Percentiles rank a stretch among this genome's conserved stretches.
phyloP scores from a whole-genome alignment of 371 early-diverging fungal genomes.

The Syncephalastrum sp. region DNA sequence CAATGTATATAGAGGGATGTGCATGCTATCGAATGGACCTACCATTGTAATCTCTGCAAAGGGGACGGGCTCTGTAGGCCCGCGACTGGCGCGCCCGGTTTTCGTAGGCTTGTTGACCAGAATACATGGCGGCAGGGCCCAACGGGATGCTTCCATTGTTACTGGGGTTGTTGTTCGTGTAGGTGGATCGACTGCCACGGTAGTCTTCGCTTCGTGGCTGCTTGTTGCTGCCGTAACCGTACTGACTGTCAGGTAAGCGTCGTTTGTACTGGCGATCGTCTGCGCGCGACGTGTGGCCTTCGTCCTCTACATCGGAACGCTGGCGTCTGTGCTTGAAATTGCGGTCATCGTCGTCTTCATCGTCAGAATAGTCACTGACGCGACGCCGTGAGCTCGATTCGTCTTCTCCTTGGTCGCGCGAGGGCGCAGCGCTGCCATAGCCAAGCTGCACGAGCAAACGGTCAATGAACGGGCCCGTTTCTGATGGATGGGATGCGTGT shows the following conservation, averaged over 20 bases:
- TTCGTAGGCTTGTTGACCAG: conserved; percentile 13
- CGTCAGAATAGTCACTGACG: conserved; percentile 58
- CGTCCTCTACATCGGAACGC: conserved; percentile 41
- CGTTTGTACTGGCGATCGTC: conserved; percentile 25
- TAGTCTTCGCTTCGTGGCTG: conserved; percentile 15
- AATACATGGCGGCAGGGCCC: conserved; percentile 28
- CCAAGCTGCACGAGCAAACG: conserved; percentile 53
- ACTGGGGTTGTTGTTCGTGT: too few species aligned
- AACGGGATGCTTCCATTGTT: conserved; percentile 15
- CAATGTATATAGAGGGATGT: not conserved
- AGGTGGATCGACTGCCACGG: conserved; percentile 7
- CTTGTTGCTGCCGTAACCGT: conserved; percentile 14
- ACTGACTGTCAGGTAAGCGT: conserved; percentile 22
- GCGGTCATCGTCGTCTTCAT: conserved; percentile 66
- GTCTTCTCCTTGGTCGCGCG: conserved; percentile 25
- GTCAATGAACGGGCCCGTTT: conserved; percentile 67
- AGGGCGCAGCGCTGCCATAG: conserved; percentile 11
- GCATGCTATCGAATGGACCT: conserved; percentile 7
- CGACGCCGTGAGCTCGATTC: conserved; percentile 8
- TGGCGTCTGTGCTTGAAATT: conserved; percentile 75
- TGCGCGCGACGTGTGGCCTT: conserved; percentile 14
- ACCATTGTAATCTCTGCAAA: conserved; percentile 81
- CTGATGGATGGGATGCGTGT: conserved; percentile 23
- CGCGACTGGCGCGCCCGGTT: conserved; percentile 16
- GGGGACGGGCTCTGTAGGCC: conserved; percentile 34